Evolutionary conservation across 257 asterid genomes (phyloP).

Genomic region (Paulownia fortunei): DNA sequence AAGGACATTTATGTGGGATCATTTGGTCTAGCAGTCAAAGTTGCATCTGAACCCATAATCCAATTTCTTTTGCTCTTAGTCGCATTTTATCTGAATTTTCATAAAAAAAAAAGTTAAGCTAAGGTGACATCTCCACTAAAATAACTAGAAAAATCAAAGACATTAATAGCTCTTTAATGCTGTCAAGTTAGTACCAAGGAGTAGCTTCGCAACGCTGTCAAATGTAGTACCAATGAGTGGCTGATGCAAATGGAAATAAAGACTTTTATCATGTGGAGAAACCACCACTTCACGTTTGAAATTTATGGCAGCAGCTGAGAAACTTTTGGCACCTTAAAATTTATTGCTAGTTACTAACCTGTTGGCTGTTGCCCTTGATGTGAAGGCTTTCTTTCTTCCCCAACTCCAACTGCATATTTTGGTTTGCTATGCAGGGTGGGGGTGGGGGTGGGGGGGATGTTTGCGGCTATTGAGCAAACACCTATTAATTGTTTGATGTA

Average conservation of each 20-base stretch:
- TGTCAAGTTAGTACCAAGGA: neutral
- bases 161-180: conserved; percentile 9
- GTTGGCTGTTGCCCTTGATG: neutral
- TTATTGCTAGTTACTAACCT: conserved; percentile 20
- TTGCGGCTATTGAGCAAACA: neutral
- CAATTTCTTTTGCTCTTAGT: too few species aligned
- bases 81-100: too few species aligned
- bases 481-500: conserved; percentile 30
- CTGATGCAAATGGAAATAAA: neutral
- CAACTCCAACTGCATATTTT: neutral
- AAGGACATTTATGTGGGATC: too few species aligned
- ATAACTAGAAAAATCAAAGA: neutral
- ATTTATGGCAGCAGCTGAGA: conserved; percentile 36
- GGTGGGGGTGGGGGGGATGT: neutral
- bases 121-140: too few species aligned
- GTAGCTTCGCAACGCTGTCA: neutral
- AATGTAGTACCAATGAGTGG: neutral
- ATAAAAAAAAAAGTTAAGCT: too few species aligned
- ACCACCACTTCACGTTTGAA: conserved; percentile 6
- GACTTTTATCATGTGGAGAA: conserved; percentile 1
- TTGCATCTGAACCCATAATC: too few species aligned
- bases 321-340: neutral
- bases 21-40: too few species aligned
- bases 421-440: neutral
- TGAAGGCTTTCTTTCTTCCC: neutral